Base-by-base conservation (phyloP, 2,329 filamentous ascomycete genomes). In the Ramularia endophylla region DNA sequence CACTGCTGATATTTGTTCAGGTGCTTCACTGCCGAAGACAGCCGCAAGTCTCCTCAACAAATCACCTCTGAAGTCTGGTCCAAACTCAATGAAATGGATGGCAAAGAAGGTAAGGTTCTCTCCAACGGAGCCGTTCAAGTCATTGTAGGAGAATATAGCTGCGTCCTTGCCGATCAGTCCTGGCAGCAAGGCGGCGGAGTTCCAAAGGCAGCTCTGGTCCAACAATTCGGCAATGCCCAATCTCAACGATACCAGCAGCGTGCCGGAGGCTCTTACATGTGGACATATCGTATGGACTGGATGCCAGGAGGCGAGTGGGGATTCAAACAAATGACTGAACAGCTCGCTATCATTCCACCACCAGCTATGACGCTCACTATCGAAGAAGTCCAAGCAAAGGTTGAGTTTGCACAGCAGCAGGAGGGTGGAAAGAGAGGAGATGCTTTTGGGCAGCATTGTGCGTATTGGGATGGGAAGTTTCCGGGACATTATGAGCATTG, bases 261-360 rank as follows among this genome's bases (percentile, higher is more conserved):
- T 32, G 59, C 71, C 11, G 71, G 70, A 2, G 77, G 76, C 1
- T 66, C 65, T 22, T 78, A 71, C 52, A 80, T 80, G 61, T 79
- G 76, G 77, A 79, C 76, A 0, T 74, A 67, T 53, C 75, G 75
- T 40, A 79, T 79, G 74, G 68, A 76, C 48, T 79, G 75, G 74
- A 75, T 76, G 68, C 68, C 70, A n/a, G 76, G 75, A 9, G 75
- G 75, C 9, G 75, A 77, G 56, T 80, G 77, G 77, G 75, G 75
- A 0, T 78, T 80, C 59, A 66, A 67, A 15, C 66, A 72, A 27
- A 73, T 76, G 59, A 68, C 65, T 7, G 67, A 72, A 16, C 66
- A 65, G 16, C 59, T 62, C 2, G 65, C 67, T 25, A 65, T 76
- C 40, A 51, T 55, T 1, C 50, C 68, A 1, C 67, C 74, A 27